A percentile compares a stretch with the other conserved stretches of the same genome.
phyloP scores from a whole-genome alignment of 805 yeast species.

The Yamadazyma scolyti region DNA sequence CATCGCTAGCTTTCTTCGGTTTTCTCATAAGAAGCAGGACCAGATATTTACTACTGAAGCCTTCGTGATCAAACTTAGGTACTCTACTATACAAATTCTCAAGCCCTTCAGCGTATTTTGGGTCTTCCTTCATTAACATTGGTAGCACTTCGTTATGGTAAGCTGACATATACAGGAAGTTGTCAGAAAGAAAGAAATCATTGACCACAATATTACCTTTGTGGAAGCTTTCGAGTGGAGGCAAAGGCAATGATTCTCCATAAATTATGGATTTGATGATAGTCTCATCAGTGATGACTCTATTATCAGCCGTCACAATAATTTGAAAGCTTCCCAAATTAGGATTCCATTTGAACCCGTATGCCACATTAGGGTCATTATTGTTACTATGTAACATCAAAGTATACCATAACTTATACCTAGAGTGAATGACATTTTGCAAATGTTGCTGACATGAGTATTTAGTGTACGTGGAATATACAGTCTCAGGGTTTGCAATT shows the following conservation, averaged over 20 bases:
- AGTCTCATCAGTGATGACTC: conserved; percentile 26
- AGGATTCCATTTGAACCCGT: conserved; percentile 34
- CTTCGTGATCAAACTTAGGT: conserved; percentile 31
- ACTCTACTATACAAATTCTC: conserved; percentile 26
- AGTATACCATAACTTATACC: conserved; percentile 33
- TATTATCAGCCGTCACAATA: conserved; percentile 20
- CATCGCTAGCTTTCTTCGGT: conserved; percentile 3
- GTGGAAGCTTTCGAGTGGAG: conserved; percentile 23
- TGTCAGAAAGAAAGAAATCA: conserved; percentile 34
- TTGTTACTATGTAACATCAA: conserved; percentile 27
- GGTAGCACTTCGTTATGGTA: conserved; percentile 36
- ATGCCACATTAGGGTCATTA: conserved; percentile 15
- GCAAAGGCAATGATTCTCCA: conserved; percentile 26
- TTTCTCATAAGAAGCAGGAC: conserved; percentile 17
- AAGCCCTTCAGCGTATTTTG: conserved; percentile 25
- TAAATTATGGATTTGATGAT: conserved; percentile 29
- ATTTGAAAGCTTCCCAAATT: conserved; percentile 30
- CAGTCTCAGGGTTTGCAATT: conserved; percentile 36
- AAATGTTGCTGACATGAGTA: conserved; percentile 38
- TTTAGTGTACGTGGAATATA: conserved; percentile 37
- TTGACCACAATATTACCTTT: conserved; percentile 32
- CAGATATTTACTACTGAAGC: conserved; percentile 21
- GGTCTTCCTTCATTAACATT: conserved; percentile 23
- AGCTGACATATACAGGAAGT: conserved; percentile 30
- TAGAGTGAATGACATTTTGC: conserved; percentile 30